These are phyloP conservation scores for Ammopiptanthus mongolicus DNA, from an alignment of 306 rosid species.

Conservation along the genomic window DNA sequence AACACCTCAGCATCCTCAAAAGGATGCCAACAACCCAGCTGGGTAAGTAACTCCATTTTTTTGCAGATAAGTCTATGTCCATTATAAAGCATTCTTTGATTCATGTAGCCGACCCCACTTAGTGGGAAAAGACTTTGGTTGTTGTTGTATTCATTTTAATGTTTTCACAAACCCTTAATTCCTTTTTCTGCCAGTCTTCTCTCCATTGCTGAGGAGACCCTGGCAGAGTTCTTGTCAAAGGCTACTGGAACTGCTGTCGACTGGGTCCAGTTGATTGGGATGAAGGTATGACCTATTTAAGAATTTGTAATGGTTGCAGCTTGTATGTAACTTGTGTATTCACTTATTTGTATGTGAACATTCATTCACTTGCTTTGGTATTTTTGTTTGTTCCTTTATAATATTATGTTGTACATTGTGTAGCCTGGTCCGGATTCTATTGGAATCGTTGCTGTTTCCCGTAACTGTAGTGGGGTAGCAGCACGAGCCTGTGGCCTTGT, in stretches of 20 bases:
- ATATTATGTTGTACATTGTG: neutral
- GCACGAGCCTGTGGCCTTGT: conserved; percentile 99
- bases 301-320: neutral
- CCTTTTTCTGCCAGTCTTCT: conserved; percentile 52
- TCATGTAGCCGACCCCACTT: too few species aligned
- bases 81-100: neutral
- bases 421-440: conserved; percentile 99
- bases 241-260: conserved; percentile 99
- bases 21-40: conserved; percentile 99
- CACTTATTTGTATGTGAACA: neutral
- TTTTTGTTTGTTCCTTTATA: neutral
- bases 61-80: neutral
- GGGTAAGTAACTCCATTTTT: conserved; percentile 46
- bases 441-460: conserved; percentile 99
- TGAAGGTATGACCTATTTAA: conserved; percentile 55
- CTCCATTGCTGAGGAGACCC: conserved; percentile 98
- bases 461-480: conserved; percentile 91
- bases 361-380: neutral
- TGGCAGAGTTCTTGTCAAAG: conserved; percentile 99
- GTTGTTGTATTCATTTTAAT: neutral
- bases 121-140: too few species aligned
- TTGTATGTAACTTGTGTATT: neutral
- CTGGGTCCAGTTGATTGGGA: conserved; percentile 99
- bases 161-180: neutral
- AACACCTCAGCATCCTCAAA: conserved; percentile 83